Evolutionary conservation across 2,329 filamentous ascomycete species (phyloP), one percentile per base, ranked within the genome.

Genomic region (Magnaporthiopsis poae): DNA sequence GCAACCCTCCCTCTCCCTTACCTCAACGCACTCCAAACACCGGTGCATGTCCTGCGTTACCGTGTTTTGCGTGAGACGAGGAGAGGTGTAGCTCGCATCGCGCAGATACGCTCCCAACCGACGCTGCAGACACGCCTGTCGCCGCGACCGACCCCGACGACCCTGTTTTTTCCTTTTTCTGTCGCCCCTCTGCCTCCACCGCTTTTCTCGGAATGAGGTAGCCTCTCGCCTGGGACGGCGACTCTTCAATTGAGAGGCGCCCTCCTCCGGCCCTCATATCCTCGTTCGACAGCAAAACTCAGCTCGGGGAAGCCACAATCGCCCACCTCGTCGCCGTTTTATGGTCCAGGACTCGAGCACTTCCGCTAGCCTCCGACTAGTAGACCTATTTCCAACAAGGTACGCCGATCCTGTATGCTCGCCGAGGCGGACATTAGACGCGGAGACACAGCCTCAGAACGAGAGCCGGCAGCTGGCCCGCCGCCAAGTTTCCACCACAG

Each of bases 331-430:
- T 59, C 63, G 66, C 70, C 68, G 65, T 74, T 75, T 73, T 77
- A 84, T 85, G 82, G 79, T 80, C 77, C 80, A 79, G 76, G 81
- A 86, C 77, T 80, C 82, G 77, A 81, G 79, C 76, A 78, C 80
- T 77, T 81, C 83, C 77, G 82, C 83, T 82, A 84, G 84, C 80
- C 80, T 82, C 75, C 81, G 82, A 81, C 82, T 83, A 78, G 81
- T 82, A 74, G 81, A 82, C 77, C 81, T 82, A 74, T 84, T 84
- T 70, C 80, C 84, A 74, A 82, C 84, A 74, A 82, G 81, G 85
- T 86, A 80, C 77, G 82, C 74, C 68, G 70, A 68, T 33, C 13
- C 61, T 62, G 39, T 33, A 25, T n/a, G 21, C 33, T 65, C 68
- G 67, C 39, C 39, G 39, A 52, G 5, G 15, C 21, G 15, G 15